Evolutionary conservation across 306 rosid species (phyloP).

Genomic region (Canavalia gladiata): DNA sequence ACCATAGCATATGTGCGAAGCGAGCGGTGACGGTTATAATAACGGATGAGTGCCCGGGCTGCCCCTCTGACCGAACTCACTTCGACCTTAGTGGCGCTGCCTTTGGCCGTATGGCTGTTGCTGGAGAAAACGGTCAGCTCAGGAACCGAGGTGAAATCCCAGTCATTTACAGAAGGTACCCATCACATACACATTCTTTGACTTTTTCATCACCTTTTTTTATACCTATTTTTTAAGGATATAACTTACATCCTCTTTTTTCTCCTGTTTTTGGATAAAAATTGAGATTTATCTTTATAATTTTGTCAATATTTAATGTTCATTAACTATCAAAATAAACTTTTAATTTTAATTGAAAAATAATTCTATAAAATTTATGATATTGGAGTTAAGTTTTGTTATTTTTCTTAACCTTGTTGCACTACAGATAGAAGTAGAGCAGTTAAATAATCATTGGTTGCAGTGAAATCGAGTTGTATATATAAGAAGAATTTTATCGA

Average conservation of each 20-base stretch:
- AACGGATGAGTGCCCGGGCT: conserved; percentile 92
- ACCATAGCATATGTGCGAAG: conserved; percentile 70
- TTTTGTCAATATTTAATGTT: too few species aligned
- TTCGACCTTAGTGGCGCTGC: conserved; percentile 97
- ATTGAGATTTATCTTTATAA: too few species aligned
- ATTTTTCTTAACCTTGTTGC: not conserved
- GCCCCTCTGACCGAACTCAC: conserved; percentile 71
- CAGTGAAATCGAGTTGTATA: not conserved
- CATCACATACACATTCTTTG: too few species aligned
- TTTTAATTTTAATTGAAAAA: too few species aligned
- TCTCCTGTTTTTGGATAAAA: too few species aligned
- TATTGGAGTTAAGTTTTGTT: too few species aligned
- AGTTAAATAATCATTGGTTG: not conserved
- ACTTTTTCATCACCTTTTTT: too few species aligned
- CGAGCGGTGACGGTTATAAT: conserved; percentile 87
- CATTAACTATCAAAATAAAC: too few species aligned
- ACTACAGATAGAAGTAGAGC: not conserved
- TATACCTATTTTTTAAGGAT: too few species aligned
- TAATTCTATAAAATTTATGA: too few species aligned
- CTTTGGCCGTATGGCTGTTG: conserved; percentile 82
- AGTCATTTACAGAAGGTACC: conserved; percentile 63
- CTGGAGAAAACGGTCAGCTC: conserved; percentile 73
- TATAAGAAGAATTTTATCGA: not conserved
- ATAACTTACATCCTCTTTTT: too few species aligned
- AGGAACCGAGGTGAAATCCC: conserved; percentile 79